phyloP scores from a whole-genome alignment of 225 moss, liverwort and hornwort genomes.

The Physcomitrium patens region DNA sequence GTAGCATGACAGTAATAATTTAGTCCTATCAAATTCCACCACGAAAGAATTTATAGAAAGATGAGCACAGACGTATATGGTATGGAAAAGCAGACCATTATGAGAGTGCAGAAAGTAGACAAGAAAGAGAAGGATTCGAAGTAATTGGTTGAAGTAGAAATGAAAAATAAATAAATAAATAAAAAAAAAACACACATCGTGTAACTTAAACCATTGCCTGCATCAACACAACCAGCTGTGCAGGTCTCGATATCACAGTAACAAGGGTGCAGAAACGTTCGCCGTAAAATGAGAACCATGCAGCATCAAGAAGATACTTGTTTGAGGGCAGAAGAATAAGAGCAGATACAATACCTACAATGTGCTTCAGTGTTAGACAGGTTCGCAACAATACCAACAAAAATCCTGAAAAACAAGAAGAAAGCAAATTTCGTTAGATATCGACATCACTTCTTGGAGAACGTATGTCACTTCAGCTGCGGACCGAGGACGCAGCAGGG shows the following conservation, averaged over 20 bases:
- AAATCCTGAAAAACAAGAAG: conserved; percentile 46
- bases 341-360: conserved; percentile 58
- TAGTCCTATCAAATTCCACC: not conserved
- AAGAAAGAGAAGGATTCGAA: conserved; percentile 69
- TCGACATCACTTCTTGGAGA: conserved; percentile 6
- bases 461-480: not conserved
- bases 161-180: no score
- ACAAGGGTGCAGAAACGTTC: conserved; percentile 22
- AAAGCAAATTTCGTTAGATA: conserved; percentile 21
- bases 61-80: not conserved
- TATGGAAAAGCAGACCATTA: conserved; percentile 9
- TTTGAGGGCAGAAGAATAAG: not conserved
- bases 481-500: conserved; percentile 1
- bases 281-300: conserved; percentile 13
- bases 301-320: conserved; percentile 8
- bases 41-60: not conserved
- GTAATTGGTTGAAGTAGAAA: conserved; percentile 97
- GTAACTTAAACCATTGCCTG: conserved; percentile 99
- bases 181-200: conserved; percentile 93
- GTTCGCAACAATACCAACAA: conserved; percentile 80
- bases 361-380: conserved; percentile 90
- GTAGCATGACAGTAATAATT: not conserved
- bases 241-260: conserved; percentile 8
- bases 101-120: conserved; percentile 24
- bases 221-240: conserved; percentile 25